phyloP scores from a whole-genome alignment of 495 filamentous ascomycete genomes.

The Penicillium subrubescens region DNA sequence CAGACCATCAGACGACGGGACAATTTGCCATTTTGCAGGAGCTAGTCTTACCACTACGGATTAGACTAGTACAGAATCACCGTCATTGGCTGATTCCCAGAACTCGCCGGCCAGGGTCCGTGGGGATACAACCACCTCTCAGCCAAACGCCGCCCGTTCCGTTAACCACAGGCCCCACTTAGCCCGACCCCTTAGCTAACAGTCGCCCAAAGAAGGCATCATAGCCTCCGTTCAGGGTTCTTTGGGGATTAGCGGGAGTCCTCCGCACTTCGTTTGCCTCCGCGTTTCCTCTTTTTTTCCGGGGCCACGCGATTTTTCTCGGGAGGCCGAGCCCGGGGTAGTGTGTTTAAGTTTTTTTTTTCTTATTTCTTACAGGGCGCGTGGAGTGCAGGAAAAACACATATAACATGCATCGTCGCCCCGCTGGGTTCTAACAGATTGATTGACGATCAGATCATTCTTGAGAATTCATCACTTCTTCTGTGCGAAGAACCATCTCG shows the following conservation, averaged over 20 bases:
- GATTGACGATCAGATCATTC: not conserved
- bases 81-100: not conserved
- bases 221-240: conserved; percentile 15
- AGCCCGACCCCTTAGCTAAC: conserved; percentile 1
- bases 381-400: not conserved
- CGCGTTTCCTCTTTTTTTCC: conserved; percentile 15
- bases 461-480: not conserved
- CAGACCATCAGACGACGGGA: conserved; percentile 1
- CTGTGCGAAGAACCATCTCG: conserved; percentile 1
- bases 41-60: conserved; percentile 5
- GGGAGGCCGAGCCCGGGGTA: conserved; percentile 30
- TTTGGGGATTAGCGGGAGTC: conserved; percentile 15
- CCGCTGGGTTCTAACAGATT: not conserved
- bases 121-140: not conserved
- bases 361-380: conserved; percentile 12
- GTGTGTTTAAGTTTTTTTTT: conserved; percentile 16
- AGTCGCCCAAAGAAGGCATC: conserved; percentile 7
- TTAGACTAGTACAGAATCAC: not conserved
- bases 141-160: conserved; percentile 7
- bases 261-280: conserved; percentile 26
- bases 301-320: conserved; percentile 19
- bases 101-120: not conserved
- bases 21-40: conserved; percentile 4
- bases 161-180: conserved; percentile 13
- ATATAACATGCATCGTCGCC: conserved; percentile 6